Conservation (phyloP, 345 rosid genomes). For the Brassica cretica region DNA sequence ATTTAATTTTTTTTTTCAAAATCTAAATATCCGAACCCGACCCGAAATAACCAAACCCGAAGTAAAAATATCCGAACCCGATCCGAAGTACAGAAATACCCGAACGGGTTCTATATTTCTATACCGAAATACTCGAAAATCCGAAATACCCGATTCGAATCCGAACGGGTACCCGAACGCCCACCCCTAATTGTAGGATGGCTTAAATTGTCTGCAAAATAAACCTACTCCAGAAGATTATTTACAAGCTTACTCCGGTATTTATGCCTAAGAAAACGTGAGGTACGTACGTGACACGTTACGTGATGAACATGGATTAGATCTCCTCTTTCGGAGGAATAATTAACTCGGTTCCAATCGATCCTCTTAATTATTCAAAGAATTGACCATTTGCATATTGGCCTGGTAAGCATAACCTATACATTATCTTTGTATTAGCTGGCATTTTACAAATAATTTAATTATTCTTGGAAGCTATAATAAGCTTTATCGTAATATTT, state of each 20-base stretch:
- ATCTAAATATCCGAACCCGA: too few species aligned
- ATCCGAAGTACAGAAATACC: too few species aligned
- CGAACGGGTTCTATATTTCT: too few species aligned
- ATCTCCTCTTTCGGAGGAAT: neutral
- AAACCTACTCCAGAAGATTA: neutral
- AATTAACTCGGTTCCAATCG: neutral
- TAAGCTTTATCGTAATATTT: neutral
- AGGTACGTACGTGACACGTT: constrained; percentile 35
- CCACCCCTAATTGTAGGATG: neutral
- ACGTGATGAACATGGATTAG: constrained; percentile 32
- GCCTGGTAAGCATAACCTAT: neutral
- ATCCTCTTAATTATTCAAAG: neutral
- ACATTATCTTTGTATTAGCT: neutral
- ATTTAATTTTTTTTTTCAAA: too few species aligned
- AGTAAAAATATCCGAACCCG: too few species aligned
- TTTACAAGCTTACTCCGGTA: constrained; percentile 22
- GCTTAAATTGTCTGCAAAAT: constrained; percentile 5
- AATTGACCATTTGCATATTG: neutral
- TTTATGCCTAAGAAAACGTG: constrained; percentile 18
- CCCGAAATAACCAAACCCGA: too few species aligned
- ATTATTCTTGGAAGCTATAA: neutral
- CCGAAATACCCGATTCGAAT: too few species aligned
- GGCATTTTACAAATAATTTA: neutral
- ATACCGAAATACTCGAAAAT: too few species aligned
- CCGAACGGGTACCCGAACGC: too few species aligned